Base-by-base conservation (phyloP, 176 grass and related monocot species). In the Paspalum notatum region DNA sequence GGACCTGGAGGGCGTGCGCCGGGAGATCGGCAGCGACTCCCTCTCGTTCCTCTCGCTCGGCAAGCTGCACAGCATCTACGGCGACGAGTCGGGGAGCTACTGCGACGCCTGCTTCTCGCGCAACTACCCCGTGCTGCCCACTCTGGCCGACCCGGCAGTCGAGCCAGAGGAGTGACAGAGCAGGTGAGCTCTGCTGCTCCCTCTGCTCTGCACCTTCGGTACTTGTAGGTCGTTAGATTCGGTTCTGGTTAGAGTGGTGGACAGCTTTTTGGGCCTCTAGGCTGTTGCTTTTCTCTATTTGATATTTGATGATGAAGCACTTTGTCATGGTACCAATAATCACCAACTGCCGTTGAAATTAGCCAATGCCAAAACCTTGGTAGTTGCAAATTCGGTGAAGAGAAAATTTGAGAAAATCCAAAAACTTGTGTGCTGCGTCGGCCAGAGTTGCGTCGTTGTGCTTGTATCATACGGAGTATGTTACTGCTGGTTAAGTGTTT, bases 51-150 rank as follows among this genome's bases (percentile, higher is more conserved):
- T 95, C 55, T 91, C 89, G 0, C 86, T 95, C 4, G 81, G 7
- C 49, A 92, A 87, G 69, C 74, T 92, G 41, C 79, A 84, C 80
- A 12, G 65, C 27, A 68, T 87, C 60, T 86, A 90, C 53, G 84
- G 82, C 41, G 78, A 66, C 6, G 93, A 87, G n/a, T 60, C 86
- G 0, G 71, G 59, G 50, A 77, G 53, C 24, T 88, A 92, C 85
- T 95, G 93, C 68, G 89, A 92, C 46, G 81, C 90, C 0, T 95
- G 93, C 90, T 95, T 95, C 87, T 89, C 89, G 8, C 82, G 78
- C 18, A 86, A 87, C 1, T 95, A 95, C 60, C 90, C 93, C 2
- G 87, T 92, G 26, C 82, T 86, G 51, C 89, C 87, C 25, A 76
- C 61, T 4, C 51, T 86, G 3, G 83, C 71, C 8, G 80, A 87